Evolutionary conservation across 2,329 filamentous ascomycete species (phyloP).

Genomic region (Xylaria sp.): DNA sequence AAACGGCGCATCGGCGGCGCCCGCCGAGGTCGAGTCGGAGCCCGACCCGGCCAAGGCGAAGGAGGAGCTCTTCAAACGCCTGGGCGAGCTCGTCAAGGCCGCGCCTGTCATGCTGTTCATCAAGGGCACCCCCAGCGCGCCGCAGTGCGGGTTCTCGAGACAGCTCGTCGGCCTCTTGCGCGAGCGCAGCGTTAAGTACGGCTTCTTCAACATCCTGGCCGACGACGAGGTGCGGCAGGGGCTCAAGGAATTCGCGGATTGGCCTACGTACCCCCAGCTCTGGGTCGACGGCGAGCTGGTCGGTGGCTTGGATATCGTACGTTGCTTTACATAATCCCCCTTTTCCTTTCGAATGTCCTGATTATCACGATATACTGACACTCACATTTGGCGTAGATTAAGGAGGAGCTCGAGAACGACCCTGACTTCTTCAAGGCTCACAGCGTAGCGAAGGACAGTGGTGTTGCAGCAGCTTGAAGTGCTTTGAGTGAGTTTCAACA

Average conservation of each 20-base stretch:
- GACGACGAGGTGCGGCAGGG: slow-evolving; percentile 98
- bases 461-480: slow-evolving; percentile 48
- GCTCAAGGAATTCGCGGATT: slow-evolving; percentile 96
- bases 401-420: slow-evolving; percentile 89
- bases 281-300: slow-evolving; percentile 92
- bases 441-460: slow-evolving; percentile 60
- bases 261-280: slow-evolving; percentile 96
- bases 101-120: slow-evolving; percentile 99
- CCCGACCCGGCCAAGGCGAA: slow-evolving; percentile 70
- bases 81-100: slow-evolving; percentile 89
- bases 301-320: slow-evolving; percentile 93
- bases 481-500: background rate
- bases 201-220: slow-evolving; percentile 98
- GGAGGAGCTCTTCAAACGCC: slow-evolving; percentile 84
- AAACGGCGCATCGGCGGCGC: slow-evolving; percentile 45
- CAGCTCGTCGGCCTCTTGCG: slow-evolving; percentile 87
- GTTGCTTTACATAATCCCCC: slow-evolving; percentile 50
- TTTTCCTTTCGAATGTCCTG: background rate
- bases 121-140: slow-evolving; percentile 90
- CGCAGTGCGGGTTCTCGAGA: slow-evolving; percentile 92
- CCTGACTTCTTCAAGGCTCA: slow-evolving; percentile 84
- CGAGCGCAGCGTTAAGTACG: slow-evolving; percentile 92
- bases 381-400: slow-evolving; percentile 68
- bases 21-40: slow-evolving; percentile 47
- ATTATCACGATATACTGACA: background rate